Evolutionary conservation across 148 eudicot species (phyloP), one percentile per base, ranked within the genome.

Genomic region (Rhododendron molle): DNA sequence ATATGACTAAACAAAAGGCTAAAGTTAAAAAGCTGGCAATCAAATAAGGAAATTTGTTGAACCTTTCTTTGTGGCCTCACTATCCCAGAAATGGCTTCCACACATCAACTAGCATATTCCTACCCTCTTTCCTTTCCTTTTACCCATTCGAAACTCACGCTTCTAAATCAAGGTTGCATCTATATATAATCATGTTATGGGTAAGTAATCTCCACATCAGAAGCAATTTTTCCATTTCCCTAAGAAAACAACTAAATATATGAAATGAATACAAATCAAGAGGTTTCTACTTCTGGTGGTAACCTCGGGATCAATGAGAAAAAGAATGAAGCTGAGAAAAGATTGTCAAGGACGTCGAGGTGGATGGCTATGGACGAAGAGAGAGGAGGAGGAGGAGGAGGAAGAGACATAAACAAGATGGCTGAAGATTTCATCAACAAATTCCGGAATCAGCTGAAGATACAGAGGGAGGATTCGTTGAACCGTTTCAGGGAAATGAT

Each of bases 381-480:
- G 54, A 78, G 7, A 36, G 78, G 40, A 38, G 40, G 40, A 38
- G 40, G 78, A 34, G 21, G 76, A 30, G 60, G 82, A 80, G 62
- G 65, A n/a, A n/a, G n/a, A 80, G 82, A 80, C 23, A 80, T 80
- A 80, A 52, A 80, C 82, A 49, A 80, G 8, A n/a, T 80, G 40
- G 82, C 82, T 5, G 82, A 80, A 2, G 82, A 80, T 52, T 80
- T 80, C 82, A 80, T 80, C 82, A 80, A 50, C 20, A 80, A 80
- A 6, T 80, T 80, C 40, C 32, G 81, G 5, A 78, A 43, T 10
- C 81, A 88, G 84, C 86, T 88, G 3, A 74, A 73, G 82, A 67
- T 88, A 56, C 88, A 88, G 76, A 77, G 90, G 10, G 86, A 86
- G 49, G 86, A 88, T 20, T 88, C 90, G 5, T 65, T 88, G 38